Evolutionary conservation across 768 basidiomycete species (phyloP).

Genomic region (Lactifluus subvellereus): DNA sequence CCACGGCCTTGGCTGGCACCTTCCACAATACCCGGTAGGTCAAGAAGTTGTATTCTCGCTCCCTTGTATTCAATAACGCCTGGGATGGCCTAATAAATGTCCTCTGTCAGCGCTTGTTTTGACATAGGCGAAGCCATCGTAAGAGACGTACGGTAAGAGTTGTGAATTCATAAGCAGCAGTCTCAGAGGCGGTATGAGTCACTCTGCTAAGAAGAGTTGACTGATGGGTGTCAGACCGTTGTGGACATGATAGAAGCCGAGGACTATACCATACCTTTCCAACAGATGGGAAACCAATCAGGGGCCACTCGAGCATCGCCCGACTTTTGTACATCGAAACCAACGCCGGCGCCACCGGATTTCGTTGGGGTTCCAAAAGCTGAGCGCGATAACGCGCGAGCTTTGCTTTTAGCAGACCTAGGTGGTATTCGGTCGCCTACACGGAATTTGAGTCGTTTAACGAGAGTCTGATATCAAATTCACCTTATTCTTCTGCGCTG

Average conservation of each 20-base stretch:
- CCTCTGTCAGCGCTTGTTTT: background rate
- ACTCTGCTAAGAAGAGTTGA: slow-evolving; percentile 89
- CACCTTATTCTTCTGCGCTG: slow-evolving; percentile 96
- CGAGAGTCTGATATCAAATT: slow-evolving; percentile 11
- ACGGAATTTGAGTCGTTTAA: slow-evolving; percentile 3
- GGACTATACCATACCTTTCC: slow-evolving; percentile 62
- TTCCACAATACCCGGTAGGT: slow-evolving; percentile 94
- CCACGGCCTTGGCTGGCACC: slow-evolving; percentile 89
- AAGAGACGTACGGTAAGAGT: slow-evolving; percentile 62
- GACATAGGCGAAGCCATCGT: background rate
- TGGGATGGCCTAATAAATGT: slow-evolving; percentile 69
- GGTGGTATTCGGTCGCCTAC: slow-evolving; percentile 90
- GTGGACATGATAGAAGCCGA: background rate
- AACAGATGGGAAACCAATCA: slow-evolving; percentile 95
- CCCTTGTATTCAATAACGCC: slow-evolving; percentile 97
- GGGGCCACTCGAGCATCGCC: slow-evolving; percentile 87
- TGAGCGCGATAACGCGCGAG: slow-evolving; percentile 92
- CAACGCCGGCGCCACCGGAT: slow-evolving; percentile 70
- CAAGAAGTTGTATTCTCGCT: slow-evolving; percentile 86
- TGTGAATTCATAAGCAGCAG: slow-evolving; percentile 94
- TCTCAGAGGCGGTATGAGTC: slow-evolving; percentile 83
- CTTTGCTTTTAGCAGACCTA: slow-evolving; percentile 91
- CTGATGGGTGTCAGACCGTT: slow-evolving; percentile 34
- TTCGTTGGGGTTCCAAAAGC: slow-evolving; percentile 89
- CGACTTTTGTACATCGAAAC: slow-evolving; percentile 83